Conservation (phyloP, 352 stramenopile genomes). For the Elongisporangium anandrum region DNA sequence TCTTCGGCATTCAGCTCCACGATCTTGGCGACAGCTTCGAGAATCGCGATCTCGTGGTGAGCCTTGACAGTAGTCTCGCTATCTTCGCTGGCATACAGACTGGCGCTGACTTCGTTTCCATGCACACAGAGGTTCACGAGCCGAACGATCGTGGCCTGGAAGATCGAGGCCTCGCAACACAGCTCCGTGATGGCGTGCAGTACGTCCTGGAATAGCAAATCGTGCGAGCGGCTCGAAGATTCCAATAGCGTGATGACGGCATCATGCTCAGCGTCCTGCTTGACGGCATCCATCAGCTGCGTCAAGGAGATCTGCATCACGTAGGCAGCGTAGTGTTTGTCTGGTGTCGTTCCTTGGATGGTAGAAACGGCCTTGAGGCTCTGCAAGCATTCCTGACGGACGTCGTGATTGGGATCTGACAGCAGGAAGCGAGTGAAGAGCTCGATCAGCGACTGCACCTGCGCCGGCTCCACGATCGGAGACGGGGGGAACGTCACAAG, state of each 20-base stretch:
- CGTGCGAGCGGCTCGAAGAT: slow-evolving; percentile 47
- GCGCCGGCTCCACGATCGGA: slow-evolving; percentile 51
- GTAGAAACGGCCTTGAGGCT: slow-evolving; percentile 75
- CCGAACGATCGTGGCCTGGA: slow-evolving; percentile 69
- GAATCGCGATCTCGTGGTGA: slow-evolving; percentile 40
- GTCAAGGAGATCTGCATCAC: slow-evolving; percentile 74
- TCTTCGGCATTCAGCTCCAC: slow-evolving; percentile 72
- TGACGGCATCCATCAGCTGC: slow-evolving; percentile 39
- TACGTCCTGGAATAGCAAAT: slow-evolving; percentile 66
- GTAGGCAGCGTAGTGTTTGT: slow-evolving; percentile 59
- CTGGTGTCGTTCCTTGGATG: slow-evolving; percentile 40
- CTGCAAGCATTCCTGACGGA: slow-evolving; percentile 60
- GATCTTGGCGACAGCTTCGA: slow-evolving; percentile 76
- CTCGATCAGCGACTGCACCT: slow-evolving; percentile 68
- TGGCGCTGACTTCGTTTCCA: slow-evolving; percentile 7
- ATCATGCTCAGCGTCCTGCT: slow-evolving; percentile 22
- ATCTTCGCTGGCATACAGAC: slow-evolving; percentile 30
- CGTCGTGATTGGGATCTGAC: slow-evolving; percentile 50
- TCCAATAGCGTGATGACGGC: slow-evolving; percentile 33
- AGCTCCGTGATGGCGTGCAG: slow-evolving; percentile 72
- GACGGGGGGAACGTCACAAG: slow-evolving; percentile 78
- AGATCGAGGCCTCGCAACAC: slow-evolving; percentile 70
- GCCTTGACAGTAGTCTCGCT: slow-evolving; percentile 20
- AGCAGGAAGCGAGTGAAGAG: slow-evolving; percentile 74
- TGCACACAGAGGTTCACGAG: slow-evolving; percentile 60